A percentile compares a stretch with the other conserved stretches of the same genome.
Conservation (phyloP, 108 stramenopile genomes). For the Halocafeteria seosinensis region DNA sequence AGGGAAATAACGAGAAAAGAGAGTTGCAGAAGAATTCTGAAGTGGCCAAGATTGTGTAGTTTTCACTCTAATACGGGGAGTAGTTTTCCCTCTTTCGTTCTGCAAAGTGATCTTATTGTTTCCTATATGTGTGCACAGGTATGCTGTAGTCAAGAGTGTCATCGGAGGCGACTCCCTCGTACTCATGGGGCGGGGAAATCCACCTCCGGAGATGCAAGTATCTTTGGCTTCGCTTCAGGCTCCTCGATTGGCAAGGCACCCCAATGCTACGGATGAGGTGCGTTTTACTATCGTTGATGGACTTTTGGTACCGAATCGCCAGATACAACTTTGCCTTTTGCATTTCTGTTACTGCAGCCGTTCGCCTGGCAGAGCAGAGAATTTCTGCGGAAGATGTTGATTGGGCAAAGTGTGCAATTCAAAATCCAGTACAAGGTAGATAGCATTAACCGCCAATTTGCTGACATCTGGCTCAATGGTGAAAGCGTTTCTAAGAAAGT, state of each 20-base stretch:
- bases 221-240: slow-evolving; percentile 23
- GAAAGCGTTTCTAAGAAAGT: slow-evolving; percentile 15
- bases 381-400: slow-evolving; percentile 27
- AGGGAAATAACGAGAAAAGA: too few relatives aligned
- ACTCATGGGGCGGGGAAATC: slow-evolving; percentile 21
- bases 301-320: too few relatives aligned
- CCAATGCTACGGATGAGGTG: slow-evolving; percentile 20
- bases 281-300: too few relatives aligned
- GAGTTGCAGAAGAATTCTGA: too few relatives aligned
- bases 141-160: slow-evolving; percentile 11
- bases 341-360: too few relatives aligned
- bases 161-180: slow-evolving; percentile 22
- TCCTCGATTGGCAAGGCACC: slow-evolving; percentile 19
- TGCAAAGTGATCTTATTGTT: too few relatives aligned
- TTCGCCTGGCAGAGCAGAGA: slow-evolving; percentile 38
- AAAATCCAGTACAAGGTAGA: slow-evolving; percentile 27
- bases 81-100: too few relatives aligned
- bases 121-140: too few relatives aligned
- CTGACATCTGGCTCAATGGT: slow-evolving; percentile 19
- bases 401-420: slow-evolving; percentile 32
- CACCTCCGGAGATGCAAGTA: slow-evolving; percentile 37
- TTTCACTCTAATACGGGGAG: too few relatives aligned
- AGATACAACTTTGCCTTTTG: too few relatives aligned
- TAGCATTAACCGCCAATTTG: slow-evolving; percentile 25
- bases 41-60: too few relatives aligned